Conservation (phyloP, 192 early-diverging fungal genomes). For the Kickxella alabastrina region DNA sequence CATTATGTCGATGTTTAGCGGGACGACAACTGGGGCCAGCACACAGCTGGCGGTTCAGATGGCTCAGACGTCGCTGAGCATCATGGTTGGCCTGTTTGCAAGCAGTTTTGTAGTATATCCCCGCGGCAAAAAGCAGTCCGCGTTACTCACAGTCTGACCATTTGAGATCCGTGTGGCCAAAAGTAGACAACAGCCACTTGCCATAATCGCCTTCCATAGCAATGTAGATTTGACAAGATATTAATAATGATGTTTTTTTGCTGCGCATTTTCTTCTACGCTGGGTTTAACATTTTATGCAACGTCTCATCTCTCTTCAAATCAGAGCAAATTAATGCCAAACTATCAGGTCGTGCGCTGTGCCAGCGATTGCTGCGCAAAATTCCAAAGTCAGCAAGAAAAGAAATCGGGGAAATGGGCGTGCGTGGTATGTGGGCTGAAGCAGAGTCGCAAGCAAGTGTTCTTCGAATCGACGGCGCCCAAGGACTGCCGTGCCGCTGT, state of each 20-base stretch:
- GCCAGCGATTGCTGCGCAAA: constrained; percentile 39
- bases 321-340: too few species aligned
- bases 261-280: too few species aligned
- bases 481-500: constrained; percentile 40
- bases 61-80: constrained; percentile 57
- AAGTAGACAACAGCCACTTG: too few species aligned
- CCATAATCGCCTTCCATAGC: too few species aligned
- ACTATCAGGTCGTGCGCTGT: constrained; percentile 48
- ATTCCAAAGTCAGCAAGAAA: constrained; percentile 51
- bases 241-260: too few species aligned
- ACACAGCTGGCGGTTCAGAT: constrained; percentile 44
- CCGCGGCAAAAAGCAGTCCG: constrained; percentile 43
- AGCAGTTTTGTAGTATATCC: constrained; percentile 58
- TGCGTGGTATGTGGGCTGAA: constrained; percentile 50
- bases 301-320: too few species aligned
- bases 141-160: constrained; percentile 33
- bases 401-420: constrained; percentile 43
- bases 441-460: constrained; percentile 42
- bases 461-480: constrained; percentile 33
- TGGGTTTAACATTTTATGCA: too few species aligned
- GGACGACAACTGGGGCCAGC: constrained; percentile 32
- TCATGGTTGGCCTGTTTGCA: constrained; percentile 62
- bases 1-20: constrained; percentile 57
- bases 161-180: too few species aligned
- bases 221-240: too few species aligned